Conservation (phyloP, 352 stramenopile genomes). For the Phytophthora rubi region DNA sequence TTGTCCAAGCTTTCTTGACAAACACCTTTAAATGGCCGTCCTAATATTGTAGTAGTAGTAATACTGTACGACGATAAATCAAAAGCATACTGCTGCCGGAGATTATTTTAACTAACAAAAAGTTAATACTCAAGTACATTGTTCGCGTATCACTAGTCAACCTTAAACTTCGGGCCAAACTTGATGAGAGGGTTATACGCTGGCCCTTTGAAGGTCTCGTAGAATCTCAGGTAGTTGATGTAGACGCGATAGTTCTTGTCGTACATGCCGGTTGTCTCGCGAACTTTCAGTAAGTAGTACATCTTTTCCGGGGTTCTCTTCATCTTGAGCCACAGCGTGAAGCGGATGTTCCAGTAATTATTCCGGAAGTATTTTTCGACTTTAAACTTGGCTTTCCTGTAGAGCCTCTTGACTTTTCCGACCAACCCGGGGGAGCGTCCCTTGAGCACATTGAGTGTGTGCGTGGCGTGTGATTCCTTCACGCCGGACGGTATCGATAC, state of each 20-base stretch:
- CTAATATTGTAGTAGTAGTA: too few species aligned
- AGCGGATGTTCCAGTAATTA: conserved; percentile 9
- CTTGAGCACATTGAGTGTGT: background rate
- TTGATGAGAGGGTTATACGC: conserved; percentile 11
- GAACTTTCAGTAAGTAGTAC: conserved; percentile 20
- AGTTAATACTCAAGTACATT: too few species aligned
- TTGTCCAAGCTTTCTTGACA: too few species aligned
- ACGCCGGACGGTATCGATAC: background rate
- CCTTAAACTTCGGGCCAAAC: conserved; percentile 15
- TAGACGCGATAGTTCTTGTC: conserved; percentile 30
- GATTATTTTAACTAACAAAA: too few species aligned
- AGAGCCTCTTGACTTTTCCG: conserved; percentile 6
- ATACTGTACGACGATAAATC: too few species aligned
- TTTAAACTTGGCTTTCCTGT: background rate
- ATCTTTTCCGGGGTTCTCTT: conserved; percentile 13
- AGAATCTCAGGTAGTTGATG: conserved; percentile 20
- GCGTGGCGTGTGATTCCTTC: background rate
- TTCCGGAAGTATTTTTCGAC: conserved; percentile 1
- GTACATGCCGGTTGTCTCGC: background rate
- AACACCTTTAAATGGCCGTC: too few species aligned
- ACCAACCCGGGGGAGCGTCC: background rate
- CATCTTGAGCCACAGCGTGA: conserved; percentile 17
- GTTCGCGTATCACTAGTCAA: too few species aligned
- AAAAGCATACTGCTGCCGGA: too few species aligned
- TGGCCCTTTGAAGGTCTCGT: conserved; percentile 18